These are phyloP conservation scores for Telopea speciosissima DNA, from an alignment of 177 flowering plant species.

Conservation along the genomic window DNA sequence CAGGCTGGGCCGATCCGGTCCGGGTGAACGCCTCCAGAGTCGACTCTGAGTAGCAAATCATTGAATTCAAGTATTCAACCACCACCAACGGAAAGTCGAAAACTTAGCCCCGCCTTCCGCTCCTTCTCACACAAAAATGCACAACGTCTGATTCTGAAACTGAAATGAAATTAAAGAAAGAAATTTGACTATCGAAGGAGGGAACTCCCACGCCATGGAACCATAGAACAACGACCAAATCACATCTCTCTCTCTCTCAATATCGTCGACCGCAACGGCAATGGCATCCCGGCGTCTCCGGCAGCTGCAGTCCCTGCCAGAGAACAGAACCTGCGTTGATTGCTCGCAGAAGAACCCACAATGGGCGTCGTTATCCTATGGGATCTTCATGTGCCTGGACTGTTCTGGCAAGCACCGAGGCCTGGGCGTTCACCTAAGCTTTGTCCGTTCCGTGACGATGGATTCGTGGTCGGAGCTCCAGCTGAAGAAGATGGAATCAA, in stretches of 20 bases:
- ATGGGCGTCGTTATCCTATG: slow-evolving; percentile 21
- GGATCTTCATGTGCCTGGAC: slow-evolving; percentile 22
- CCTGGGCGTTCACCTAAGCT: slow-evolving; percentile 23
- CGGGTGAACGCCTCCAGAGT: too few species aligned
- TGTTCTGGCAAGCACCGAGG: slow-evolving; percentile 22
- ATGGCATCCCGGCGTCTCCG: slow-evolving; percentile 10
- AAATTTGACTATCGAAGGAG: background rate
- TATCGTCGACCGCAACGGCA: slow-evolving; percentile 4
- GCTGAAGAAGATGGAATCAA: slow-evolving; percentile 23
- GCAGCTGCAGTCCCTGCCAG: slow-evolving; percentile 10
- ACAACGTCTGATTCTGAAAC: too few species aligned
- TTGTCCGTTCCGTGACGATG: slow-evolving; percentile 21
- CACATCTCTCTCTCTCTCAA: background rate
- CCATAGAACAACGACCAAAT: background rate
- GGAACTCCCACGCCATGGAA: background rate
- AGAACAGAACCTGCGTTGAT: slow-evolving; percentile 13
- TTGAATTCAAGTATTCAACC: background rate
- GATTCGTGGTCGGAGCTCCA: slow-evolving; percentile 19
- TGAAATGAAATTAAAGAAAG: too few species aligned
- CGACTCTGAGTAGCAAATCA: too few species aligned
- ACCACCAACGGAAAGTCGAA: background rate
- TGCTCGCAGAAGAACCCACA: slow-evolving; percentile 20
- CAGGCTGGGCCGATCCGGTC: too few species aligned
- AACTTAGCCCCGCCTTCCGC: background rate
- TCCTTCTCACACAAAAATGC: background rate